Percentiles rank a stretch among this genome's conserved stretches.
Conservation (phyloP, 306 rosid genomes). For the Sesbania bispinosa region DNA sequence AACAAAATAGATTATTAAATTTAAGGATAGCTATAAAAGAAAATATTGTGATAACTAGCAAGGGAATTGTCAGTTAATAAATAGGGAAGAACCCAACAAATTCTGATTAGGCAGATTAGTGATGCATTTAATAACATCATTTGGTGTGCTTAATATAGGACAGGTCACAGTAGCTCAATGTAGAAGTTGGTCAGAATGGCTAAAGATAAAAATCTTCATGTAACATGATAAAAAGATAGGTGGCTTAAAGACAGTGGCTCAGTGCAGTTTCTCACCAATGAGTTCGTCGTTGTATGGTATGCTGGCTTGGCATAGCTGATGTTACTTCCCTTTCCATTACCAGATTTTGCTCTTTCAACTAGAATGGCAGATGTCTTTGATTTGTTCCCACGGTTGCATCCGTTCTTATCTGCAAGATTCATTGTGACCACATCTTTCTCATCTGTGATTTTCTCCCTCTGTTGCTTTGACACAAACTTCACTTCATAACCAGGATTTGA, state of each 20-base stretch:
- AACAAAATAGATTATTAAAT: not conserved
- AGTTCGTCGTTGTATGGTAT: constrained; percentile 40
- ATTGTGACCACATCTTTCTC: constrained; percentile 34
- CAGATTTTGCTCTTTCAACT: constrained; percentile 31
- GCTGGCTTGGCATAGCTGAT: constrained; percentile 31
- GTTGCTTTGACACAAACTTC: constrained; percentile 30
- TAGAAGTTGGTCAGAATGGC: not conserved
- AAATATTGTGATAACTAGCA: not conserved
- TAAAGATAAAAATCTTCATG: not conserved
- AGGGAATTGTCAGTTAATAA: not conserved
- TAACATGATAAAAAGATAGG: not conserved
- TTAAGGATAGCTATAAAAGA: not conserved
- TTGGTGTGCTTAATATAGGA: not conserved
- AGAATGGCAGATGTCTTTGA: constrained; percentile 29
- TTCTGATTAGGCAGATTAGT: not conserved
- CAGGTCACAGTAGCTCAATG: not conserved
- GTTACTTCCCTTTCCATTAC: constrained; percentile 25
- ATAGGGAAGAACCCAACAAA: not conserved
- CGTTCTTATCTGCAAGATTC: constrained; percentile 38
- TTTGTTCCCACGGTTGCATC: constrained; percentile 7
- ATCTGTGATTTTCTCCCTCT: constrained; percentile 29
- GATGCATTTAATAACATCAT: not conserved
- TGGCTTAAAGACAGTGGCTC: constrained; percentile 9
- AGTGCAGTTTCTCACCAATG: constrained; percentile 48
- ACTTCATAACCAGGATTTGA: constrained; percentile 46